Percentiles rank a stretch among this genome's conserved stretches.
Conservation (phyloP, 257 asterid genomes). For the Solanum pimpinellifolium region DNA sequence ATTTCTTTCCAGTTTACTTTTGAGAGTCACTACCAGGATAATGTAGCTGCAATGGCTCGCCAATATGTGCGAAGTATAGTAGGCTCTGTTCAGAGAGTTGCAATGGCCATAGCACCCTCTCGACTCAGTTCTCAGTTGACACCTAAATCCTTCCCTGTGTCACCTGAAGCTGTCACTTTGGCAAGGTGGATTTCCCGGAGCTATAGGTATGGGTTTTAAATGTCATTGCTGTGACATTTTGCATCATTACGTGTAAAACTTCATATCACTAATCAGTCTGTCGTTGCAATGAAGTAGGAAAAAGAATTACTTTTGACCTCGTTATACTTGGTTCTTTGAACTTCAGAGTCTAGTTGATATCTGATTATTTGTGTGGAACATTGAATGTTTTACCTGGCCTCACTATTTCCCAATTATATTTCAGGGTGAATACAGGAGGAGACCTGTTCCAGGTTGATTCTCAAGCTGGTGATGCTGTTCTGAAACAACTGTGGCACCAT, state of each 20-base stretch:
- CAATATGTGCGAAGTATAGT: constrained; percentile 80
- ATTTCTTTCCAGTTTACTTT: constrained; percentile 93
- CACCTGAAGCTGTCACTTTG: constrained; percentile 68
- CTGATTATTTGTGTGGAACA: background rate
- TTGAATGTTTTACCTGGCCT: background rate
- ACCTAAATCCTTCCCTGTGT: constrained; percentile 58
- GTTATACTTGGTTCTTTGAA: background rate
- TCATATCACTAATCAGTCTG: background rate
- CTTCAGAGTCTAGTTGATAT: background rate
- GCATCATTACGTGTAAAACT: background rate
- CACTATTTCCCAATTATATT: background rate
- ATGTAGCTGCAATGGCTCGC: constrained; percentile 91
- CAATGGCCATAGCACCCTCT: constrained; percentile 85
- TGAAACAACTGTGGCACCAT: constrained; percentile 89
- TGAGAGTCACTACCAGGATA: constrained; percentile 70
- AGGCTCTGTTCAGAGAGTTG: constrained; percentile 77
- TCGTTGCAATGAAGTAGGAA: background rate
- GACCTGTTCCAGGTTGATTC: constrained; percentile 53
- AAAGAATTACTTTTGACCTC: background rate
- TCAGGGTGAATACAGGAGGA: constrained; percentile 69
- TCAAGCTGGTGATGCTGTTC: constrained; percentile 48
- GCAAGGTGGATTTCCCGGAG: constrained; percentile 78
- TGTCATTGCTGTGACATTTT: background rate
- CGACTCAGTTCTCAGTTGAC: constrained; percentile 40
- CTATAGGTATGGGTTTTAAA: constrained; percentile 36